Percentiles rank a stretch among this genome's conserved stretches.
These are phyloP conservation scores for Prunus persica DNA, from an alignment of 306 rosid species.

Conservation along the genomic window DNA sequence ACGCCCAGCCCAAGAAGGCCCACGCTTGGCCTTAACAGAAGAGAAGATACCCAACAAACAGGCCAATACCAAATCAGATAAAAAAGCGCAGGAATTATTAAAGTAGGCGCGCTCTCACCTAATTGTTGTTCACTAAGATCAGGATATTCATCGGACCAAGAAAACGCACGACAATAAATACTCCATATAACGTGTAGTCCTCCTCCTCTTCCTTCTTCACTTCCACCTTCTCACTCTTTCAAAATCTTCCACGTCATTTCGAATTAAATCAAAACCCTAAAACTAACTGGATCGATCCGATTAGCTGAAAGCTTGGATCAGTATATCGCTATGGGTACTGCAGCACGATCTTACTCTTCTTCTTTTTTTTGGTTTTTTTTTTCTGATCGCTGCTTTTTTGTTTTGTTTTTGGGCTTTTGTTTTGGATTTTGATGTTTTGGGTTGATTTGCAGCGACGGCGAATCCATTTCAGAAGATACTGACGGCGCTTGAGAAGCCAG, in stretches of 20 bases:
- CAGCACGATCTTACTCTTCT: neutral
- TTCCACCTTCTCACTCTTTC: neutral
- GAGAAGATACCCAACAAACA: neutral
- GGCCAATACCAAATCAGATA: neutral
- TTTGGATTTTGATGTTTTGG: conserved; percentile 1
- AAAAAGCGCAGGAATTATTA: neutral
- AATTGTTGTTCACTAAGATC: neutral
- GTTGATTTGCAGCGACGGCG: conserved; percentile 38
- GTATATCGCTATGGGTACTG: conserved; percentile 13
- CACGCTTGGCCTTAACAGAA: neutral
- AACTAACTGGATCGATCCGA: neutral
- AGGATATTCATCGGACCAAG: conserved; percentile 3
- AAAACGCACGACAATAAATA: neutral
- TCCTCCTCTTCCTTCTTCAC: neutral
- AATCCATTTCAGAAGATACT: conserved; percentile 67
- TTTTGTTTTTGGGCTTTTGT: neutral
- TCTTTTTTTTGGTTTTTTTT: neutral
- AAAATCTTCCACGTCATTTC: neutral
- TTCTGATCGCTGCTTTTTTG: neutral
- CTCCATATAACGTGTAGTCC: neutral
- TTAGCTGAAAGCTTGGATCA: neutral
- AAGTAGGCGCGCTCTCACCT: neutral
- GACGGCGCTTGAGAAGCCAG: conserved; percentile 75
- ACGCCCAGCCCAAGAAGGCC: neutral
- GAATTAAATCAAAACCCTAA: neutral